Evolutionary conservation across 305 asterid species (phyloP).

Genomic region (Solanum hybrid): DNA sequence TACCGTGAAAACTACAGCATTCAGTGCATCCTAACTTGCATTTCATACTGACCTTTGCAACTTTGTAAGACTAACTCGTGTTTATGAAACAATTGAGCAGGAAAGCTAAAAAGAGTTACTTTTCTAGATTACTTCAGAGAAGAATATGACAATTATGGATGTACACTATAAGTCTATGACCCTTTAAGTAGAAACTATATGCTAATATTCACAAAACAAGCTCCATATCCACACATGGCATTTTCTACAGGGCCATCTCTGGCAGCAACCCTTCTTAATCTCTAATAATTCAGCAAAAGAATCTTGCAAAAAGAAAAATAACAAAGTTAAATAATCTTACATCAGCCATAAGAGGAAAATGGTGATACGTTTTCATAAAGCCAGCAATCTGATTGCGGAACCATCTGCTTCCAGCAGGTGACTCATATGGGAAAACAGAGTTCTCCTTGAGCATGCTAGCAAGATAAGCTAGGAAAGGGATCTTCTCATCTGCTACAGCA

Average conservation of each 20-base stretch:
- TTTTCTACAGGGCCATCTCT: background rate
- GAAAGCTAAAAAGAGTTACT: background rate
- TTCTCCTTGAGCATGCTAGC: slow-evolving; percentile 72
- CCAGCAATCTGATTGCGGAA: slow-evolving; percentile 80
- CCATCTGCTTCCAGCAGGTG: slow-evolving; percentile 93
- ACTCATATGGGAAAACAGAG: slow-evolving; percentile 76
- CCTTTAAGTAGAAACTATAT: background rate
- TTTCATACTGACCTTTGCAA: background rate
- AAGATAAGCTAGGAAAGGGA: slow-evolving; percentile 91
- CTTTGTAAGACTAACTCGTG: background rate
- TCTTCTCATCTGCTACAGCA: slow-evolving; percentile 97
- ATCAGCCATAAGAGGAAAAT: slow-evolving; percentile 78
- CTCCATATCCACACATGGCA: background rate
- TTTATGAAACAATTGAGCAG: background rate
- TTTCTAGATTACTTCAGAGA: background rate
- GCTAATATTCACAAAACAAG: background rate
- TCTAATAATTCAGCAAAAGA: background rate
- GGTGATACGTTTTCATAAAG: slow-evolving; percentile 92
- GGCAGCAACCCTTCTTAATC: background rate
- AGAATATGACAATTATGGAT: background rate
- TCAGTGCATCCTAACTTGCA: background rate
- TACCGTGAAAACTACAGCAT: background rate
- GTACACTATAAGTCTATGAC: background rate
- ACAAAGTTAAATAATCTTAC: slow-evolving; percentile 38
- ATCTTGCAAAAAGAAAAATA: background rate